Base-by-base conservation (phyloP, 2,329 filamentous ascomycete species). In the Plectosphaerella cucumerina region DNA sequence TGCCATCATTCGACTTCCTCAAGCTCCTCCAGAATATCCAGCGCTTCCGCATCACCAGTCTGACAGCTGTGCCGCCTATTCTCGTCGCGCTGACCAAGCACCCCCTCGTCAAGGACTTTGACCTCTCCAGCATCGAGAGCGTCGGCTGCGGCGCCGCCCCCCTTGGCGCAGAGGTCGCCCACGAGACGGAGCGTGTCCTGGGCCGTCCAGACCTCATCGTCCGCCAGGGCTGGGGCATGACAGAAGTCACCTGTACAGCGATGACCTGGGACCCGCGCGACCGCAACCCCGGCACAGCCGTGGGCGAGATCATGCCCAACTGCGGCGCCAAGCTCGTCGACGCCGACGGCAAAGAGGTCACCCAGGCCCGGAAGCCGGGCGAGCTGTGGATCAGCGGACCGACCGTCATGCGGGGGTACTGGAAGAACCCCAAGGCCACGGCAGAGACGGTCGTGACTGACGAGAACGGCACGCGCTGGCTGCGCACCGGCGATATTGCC, bases 151-250 rank as follows among this genome's bases (percentile, higher is more conserved):
- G 89, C 33, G 89, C 88, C 1, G 89, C 90, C 6, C 89, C 89
- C 1, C 69, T 89, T 8, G 70, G 74, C 12, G 62, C 62, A n/a
- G 81, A 87, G 54, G 70, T 82, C 4, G 74, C 71, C 50, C 71
- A 74, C 11, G 82, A 86, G 56, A 77, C 83, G 10, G 77, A 86
- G 62, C 75, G 70, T 52, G 14, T 15, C 56, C 22, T 54, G 12
- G 52, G 54, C 17, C 52, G 47, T 41, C 60, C 62, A 4, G 59
- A 63, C 1, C 50, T 77, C 8, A 49, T 57, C 3, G 56, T 78
- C 12, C 70, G 72, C 62, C 89, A 93, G 66, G 90, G 89, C 4
- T 95, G 89, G 87, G 90, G 90, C 5, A 93, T 95, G 90, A 94
- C 90, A 1, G 90, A 94, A 64, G 70, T 80, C 3, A 94, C 89